Percentiles rank a stretch among this genome's conserved stretches.
These are phyloP conservation scores for Gynochthodes officinalis DNA, from an alignment of 257 asterid species.

Conservation along the genomic window DNA sequence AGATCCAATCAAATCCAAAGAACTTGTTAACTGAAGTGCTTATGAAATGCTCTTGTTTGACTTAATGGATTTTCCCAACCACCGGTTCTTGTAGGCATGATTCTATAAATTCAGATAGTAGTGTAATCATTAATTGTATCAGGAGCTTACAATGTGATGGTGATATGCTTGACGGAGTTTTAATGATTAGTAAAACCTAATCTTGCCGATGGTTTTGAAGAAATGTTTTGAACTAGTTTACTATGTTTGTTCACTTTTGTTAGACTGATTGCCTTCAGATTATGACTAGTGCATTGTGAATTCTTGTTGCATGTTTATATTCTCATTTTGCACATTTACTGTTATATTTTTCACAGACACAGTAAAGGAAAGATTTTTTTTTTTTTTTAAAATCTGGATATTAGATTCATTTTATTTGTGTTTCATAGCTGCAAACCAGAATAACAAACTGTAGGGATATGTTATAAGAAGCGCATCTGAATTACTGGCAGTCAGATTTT, in stretches of 20 bases:
- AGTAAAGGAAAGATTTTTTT: not conserved
- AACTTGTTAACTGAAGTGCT: not conserved
- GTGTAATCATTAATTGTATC: not conserved
- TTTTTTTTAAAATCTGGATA: too few species aligned
- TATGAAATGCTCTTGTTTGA: not conserved
- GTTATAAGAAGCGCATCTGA: not conserved
- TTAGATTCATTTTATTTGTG: not conserved
- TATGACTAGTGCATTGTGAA: not conserved
- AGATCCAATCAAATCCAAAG: not conserved
- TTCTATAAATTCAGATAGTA: not conserved
- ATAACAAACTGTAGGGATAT: not conserved
- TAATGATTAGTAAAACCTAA: not conserved
- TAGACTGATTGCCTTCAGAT: not conserved
- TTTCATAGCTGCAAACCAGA: slow-evolving; percentile 1
- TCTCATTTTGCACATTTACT: not conserved
- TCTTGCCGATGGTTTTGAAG: not conserved
- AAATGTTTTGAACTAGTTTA: not conserved
- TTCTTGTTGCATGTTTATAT: not conserved
- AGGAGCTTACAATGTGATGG: not conserved
- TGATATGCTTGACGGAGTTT: not conserved
- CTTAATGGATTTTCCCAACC: not conserved
- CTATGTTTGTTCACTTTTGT: not conserved
- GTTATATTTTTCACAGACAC: not conserved
- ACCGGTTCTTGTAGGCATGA: not conserved
- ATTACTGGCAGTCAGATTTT: not conserved